phyloP scores from a whole-genome alignment of 2,329 filamentous ascomycete species.

The Bipolaris zeicola region DNA sequence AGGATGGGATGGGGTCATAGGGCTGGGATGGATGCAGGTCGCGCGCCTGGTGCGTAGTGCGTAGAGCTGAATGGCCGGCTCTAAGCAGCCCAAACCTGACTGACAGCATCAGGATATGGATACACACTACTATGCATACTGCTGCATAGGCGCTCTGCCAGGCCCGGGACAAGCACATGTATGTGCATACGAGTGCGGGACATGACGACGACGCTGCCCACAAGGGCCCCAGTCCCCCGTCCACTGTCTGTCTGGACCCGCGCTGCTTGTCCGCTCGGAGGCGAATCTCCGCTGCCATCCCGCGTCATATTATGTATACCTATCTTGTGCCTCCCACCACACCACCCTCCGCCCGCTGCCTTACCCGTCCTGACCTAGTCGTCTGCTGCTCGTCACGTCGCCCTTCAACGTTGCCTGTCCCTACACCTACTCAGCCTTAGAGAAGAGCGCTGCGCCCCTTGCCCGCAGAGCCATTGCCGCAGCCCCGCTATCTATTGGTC shows the following conservation, averaged over 20 bases:
- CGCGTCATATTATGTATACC: not conserved
- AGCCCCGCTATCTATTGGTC: slow-evolving; percentile 29
- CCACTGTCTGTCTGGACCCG: slow-evolving; percentile 10
- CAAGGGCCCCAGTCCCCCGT: slow-evolving; percentile 4
- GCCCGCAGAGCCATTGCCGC: slow-evolving; percentile 5
- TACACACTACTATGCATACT: no score
- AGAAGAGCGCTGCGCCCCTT: slow-evolving; percentile 9
- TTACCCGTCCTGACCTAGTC: not conserved
- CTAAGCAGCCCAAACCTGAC: slow-evolving; percentile 13
- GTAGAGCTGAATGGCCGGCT: slow-evolving; percentile 30
- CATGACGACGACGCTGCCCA: slow-evolving; percentile 14
- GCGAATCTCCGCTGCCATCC: not conserved
- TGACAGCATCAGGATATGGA: not conserved
- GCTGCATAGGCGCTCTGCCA: slow-evolving; percentile 5
- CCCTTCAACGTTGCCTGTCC: not conserved
- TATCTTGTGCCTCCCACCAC: slow-evolving; percentile 4
- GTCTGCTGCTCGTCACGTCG: not conserved
- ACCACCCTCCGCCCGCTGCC: not conserved
- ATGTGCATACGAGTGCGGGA: slow-evolving; percentile 9
- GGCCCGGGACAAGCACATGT: not conserved
- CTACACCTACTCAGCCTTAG: not conserved
- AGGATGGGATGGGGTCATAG: slow-evolving; percentile 13
- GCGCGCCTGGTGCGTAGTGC: slow-evolving; percentile 32
- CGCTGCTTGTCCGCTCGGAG: slow-evolving; percentile 4
- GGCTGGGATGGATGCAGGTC: slow-evolving; percentile 15